phyloP scores from a whole-genome alignment of 495 filamentous ascomycete species.

The Lichina pygmaea region DNA sequence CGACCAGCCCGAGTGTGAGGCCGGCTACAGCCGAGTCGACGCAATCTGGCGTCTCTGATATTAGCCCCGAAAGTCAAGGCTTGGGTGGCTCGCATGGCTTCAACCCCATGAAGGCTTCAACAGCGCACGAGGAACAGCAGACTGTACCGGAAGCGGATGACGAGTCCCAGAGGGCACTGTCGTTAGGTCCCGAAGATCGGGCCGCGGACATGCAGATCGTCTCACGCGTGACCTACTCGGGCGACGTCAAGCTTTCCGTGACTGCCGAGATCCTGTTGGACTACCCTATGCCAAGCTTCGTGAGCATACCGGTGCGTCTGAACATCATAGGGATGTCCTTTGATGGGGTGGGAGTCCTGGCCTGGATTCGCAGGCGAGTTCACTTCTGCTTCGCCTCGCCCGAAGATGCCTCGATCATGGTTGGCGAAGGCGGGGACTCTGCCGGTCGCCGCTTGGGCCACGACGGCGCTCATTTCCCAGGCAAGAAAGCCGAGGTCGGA shows the following conservation, averaged over 20 bases:
- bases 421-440: constrained; percentile 11
- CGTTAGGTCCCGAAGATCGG: not conserved
- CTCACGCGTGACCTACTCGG: constrained; percentile 65
- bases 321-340: constrained; percentile 87
- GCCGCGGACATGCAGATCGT: constrained; percentile 59
- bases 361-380: constrained; percentile 51
- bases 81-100: not conserved
- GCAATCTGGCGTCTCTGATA: not conserved
- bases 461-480: not conserved
- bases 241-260: constrained; percentile 59
- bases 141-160: not conserved
- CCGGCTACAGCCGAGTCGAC: constrained; percentile 2
- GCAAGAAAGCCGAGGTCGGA: constrained; percentile 11
- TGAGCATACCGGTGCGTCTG: constrained; percentile 68
- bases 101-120: not conserved
- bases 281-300: constrained; percentile 93
- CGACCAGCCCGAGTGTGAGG: not conserved
- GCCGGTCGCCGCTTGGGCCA: constrained; percentile 7
- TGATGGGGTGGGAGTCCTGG: constrained; percentile 75
- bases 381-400: constrained; percentile 82
- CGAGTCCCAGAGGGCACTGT: not conserved
- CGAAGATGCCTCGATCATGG: constrained; percentile 39
- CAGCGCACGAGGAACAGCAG: not conserved
- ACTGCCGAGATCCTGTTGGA: constrained; percentile 89
- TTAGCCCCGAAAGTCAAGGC: not conserved